Percentiles rank a stretch among this genome's conserved stretches.
Conservation (phyloP, 306 rosid genomes). For the Cucumis cinereus region DNA sequence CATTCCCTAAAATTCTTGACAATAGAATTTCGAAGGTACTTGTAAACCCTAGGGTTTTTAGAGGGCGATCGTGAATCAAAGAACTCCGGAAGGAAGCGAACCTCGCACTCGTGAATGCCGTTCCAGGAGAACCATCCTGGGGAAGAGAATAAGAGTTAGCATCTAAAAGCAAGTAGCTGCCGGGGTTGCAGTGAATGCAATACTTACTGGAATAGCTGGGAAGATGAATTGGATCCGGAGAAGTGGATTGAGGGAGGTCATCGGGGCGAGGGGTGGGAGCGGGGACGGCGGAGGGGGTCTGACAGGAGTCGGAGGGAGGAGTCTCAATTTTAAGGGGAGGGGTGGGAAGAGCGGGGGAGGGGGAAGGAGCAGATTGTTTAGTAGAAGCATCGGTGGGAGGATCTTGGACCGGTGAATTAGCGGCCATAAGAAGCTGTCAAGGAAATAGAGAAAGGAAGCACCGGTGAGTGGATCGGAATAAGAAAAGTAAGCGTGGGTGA, state of each 20-base stretch:
- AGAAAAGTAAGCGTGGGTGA: not conserved
- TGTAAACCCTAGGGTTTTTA: slow-evolving; percentile 67
- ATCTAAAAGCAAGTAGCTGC: not conserved
- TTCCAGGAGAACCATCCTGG: slow-evolving; percentile 74
- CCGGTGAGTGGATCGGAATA: not conserved
- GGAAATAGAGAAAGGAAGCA: not conserved
- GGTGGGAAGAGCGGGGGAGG: not conserved
- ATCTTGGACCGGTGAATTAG: slow-evolving; percentile 4
- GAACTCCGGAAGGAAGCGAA: slow-evolving; percentile 70
- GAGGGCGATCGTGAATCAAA: slow-evolving; percentile 43
- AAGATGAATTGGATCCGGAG: slow-evolving; percentile 23
- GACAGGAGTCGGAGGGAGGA: not conserved
- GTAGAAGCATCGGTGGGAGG: not conserved
- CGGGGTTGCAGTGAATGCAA: not conserved
- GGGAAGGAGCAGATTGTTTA: not conserved
- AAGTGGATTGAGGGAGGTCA: slow-evolving; percentile 14
- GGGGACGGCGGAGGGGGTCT: not conserved
- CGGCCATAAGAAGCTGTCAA: not conserved
- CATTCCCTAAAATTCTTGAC: slow-evolving; percentile 49
- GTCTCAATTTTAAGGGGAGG: slow-evolving; percentile 3
- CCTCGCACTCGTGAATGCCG: slow-evolving; percentile 52
- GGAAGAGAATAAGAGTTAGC: not conserved
- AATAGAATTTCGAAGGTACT: slow-evolving; percentile 67
- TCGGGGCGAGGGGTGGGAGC: slow-evolving; percentile 1
- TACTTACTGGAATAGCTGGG: slow-evolving; percentile 63